Conservation (phyloP, 116 monocot genomes). For the Iris pallida region DNA sequence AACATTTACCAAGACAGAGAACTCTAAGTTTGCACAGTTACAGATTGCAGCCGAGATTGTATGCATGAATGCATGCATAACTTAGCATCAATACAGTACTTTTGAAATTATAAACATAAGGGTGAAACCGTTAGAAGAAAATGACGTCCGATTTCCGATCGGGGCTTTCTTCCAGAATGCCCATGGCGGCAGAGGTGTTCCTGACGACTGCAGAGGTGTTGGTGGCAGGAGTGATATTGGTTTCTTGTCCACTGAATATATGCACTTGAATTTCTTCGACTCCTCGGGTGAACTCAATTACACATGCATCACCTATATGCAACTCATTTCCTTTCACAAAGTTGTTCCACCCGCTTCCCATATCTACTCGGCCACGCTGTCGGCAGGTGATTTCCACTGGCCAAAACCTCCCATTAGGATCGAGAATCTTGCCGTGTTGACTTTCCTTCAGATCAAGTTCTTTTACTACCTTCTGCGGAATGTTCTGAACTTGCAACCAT, state of each 20-base stretch:
- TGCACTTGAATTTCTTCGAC: constrained; percentile 14
- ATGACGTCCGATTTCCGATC: too few species aligned
- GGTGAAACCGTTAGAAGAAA: too few species aligned
- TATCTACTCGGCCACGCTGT: not conserved
- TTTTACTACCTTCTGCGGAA: constrained; percentile 4
- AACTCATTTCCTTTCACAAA: constrained; percentile 5
- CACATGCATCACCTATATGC: not conserved
- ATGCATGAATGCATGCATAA: too few species aligned
- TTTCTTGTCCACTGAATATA: constrained; percentile 3
- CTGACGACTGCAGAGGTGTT: too few species aligned
- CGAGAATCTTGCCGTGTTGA: not conserved
- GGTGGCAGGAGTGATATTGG: not conserved
- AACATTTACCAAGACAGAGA: too few species aligned
- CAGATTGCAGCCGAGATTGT: too few species aligned
- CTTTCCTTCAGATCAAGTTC: not conserved
- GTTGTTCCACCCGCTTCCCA: not conserved
- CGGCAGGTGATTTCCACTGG: not conserved
- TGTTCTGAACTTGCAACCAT: not conserved
- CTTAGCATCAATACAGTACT: too few species aligned
- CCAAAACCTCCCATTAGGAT: constrained; percentile 4
- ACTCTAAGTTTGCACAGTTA: too few species aligned
- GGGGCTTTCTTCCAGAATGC: too few species aligned
- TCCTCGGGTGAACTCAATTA: not conserved
- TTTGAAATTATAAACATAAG: too few species aligned
- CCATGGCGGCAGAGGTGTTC: too few species aligned